Evolutionary conservation across 345 rosid species (phyloP), one percentile per base, ranked within the genome.

Genomic region (Aegle marmelos): DNA sequence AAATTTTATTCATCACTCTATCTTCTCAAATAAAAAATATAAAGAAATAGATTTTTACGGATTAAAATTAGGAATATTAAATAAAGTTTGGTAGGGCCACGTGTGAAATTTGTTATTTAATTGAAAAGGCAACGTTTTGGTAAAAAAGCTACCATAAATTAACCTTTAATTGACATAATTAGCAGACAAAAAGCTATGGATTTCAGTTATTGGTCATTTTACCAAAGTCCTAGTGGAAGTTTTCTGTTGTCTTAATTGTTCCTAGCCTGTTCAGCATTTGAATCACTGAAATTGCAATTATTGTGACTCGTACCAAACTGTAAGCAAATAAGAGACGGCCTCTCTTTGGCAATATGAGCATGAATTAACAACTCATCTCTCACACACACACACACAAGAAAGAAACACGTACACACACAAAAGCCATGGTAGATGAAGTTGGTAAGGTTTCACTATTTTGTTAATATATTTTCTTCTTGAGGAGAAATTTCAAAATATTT

Each of bases 81-180:
- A 16, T 68, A 39, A 68, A 68, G 31, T 68, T 68, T 68, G 33
- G 31, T 68, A 7, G 33, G 56, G 9, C 33, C 34, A 39, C 1
- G 16, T 21, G 2, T 50, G 31, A 50, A 21, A 48, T 45, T 25
- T 14, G 7, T 58, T 37, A 45, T 58, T 9, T 17, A 63, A 5
- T 16, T 19, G 34, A 10, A 58, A 21, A 14, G 54, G 54, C 10
- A 5, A 54, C 19, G 11, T 13, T 7, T 56, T 53, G 61, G 79
- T 76, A 5, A 48, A 16, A 50, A 41, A 50, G 50, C 56, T 66
- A 65, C 72, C 80, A 25, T 41, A 53, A 34, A 79, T 63, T 48
- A 48, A 73, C 70, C 76, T 22, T 34, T 27, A 21, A 45, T 2
- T 45, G 21, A 59, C 75, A 56, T 36, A 63, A 73, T 76, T 37